Percentiles rank a stretch among this genome's conserved stretches.
phyloP scores from a whole-genome alignment of 2,329 filamentous ascomycete genomes.

The Fusarium guadeloupense region DNA sequence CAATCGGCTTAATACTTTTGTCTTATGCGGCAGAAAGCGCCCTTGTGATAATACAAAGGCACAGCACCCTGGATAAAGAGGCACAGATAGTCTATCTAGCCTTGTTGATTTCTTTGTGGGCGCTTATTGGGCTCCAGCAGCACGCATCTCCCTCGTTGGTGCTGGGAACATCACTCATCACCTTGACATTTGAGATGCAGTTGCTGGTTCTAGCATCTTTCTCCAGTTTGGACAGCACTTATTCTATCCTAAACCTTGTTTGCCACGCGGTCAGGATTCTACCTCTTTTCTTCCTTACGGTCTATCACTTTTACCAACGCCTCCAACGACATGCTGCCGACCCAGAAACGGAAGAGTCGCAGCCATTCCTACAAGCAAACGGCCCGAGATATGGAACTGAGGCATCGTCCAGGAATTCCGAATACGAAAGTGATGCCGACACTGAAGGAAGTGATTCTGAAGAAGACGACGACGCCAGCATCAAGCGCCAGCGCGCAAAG shows the following conservation, averaged over 20 bases:
- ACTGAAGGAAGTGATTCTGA: conserved; percentile 32
- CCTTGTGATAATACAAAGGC: not conserved
- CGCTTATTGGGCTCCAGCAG: not conserved
- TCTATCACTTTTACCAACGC: not conserved
- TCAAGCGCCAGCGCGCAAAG: conserved; percentile 43
- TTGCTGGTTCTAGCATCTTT: conserved; percentile 2
- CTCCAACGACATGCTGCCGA: not conserved
- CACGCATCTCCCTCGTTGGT: not conserved
- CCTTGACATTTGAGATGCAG: conserved; percentile 17
- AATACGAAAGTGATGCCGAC: not conserved
- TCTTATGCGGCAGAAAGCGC: conserved; percentile 6
- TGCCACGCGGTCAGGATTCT: conserved; percentile 13
- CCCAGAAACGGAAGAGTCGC: conserved; percentile 12
- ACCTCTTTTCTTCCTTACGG: conserved; percentile 2
- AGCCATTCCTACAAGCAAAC: conserved; percentile 16
- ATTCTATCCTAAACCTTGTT: not conserved
- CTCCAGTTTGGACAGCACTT: not conserved
- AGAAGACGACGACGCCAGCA: conserved; percentile 31
- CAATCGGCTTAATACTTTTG: conserved; percentile 1
- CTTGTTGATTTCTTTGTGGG: not conserved
- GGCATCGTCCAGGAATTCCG: not conserved
- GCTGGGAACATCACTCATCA: conserved; percentile 6
- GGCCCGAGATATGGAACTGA: conserved; percentile 27
- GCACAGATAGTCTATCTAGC: conserved; percentile 8
- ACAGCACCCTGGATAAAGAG: not conserved